Evolutionary conservation across 1,284 basidiomycete species (phyloP).

Genomic region (Anthracocystis setariae): DNA sequence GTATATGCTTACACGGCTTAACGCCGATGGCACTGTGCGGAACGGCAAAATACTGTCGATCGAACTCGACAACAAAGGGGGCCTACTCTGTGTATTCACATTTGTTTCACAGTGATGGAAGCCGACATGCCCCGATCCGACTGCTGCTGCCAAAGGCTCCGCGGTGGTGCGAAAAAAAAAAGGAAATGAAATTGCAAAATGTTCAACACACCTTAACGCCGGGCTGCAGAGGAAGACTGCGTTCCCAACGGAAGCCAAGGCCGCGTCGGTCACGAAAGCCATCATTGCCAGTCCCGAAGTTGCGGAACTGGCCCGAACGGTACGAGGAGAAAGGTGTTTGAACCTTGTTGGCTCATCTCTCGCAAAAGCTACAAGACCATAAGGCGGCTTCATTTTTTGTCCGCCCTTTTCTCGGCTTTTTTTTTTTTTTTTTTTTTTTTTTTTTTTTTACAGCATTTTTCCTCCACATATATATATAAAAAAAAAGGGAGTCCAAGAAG

Average conservation of each 20-base stretch:
- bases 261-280: too few relatives aligned
- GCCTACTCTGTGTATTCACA: too few relatives aligned
- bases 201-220: not conserved
- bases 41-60: too few relatives aligned
- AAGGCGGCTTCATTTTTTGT: too few relatives aligned
- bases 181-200: not conserved
- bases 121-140: not conserved
- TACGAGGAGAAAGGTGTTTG: too few relatives aligned
- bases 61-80: not conserved
- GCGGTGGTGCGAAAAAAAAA: too few relatives aligned
- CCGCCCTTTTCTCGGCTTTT: conserved; percentile 3
- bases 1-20: too few relatives aligned
- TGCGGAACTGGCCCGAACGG: not conserved
- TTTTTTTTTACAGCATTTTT: not conserved
- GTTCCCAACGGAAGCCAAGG: not conserved
- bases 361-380: too few relatives aligned
- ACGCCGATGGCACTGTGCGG: not conserved
- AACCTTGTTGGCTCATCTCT: too few relatives aligned
- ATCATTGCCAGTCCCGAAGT: not conserved
- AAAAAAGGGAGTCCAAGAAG: not conserved
- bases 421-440: conserved; percentile 6
- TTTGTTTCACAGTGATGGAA: not conserved
- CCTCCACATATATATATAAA: too few relatives aligned
- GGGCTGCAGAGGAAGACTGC: not conserved
- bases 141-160: not conserved